Conservation (phyloP, 495 filamentous ascomycete species). For the Trichoderma reesei region DNA sequence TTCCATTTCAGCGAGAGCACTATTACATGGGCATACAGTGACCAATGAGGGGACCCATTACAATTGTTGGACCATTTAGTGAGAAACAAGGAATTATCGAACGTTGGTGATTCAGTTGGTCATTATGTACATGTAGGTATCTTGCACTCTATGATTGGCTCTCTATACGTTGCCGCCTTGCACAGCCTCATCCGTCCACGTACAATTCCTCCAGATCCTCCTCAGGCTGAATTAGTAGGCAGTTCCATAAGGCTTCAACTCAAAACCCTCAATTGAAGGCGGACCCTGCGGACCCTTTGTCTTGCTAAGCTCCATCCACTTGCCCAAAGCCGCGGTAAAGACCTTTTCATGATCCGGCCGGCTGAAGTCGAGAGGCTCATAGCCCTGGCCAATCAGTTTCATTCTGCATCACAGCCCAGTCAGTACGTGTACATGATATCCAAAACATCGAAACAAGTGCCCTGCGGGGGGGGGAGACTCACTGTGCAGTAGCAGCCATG, state of each 20-base stretch:
- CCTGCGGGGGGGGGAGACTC: too few relatives aligned
- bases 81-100: too few relatives aligned
- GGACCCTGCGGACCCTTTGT: conserved; percentile 2
- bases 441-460: too few relatives aligned
- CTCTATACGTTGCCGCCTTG: too few relatives aligned
- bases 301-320: conserved; percentile 10
- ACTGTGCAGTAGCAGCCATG: background rate
- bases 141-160: too few relatives aligned
- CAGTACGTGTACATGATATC: background rate
- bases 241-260: conserved; percentile 16
- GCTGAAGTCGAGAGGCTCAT: conserved; percentile 43
- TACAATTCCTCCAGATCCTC: background rate
- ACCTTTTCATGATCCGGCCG: conserved; percentile 28
- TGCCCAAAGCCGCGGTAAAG: conserved; percentile 18
- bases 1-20: too few relatives aligned
- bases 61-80: too few relatives aligned
- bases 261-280: conserved; percentile 15
- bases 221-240: conserved; percentile 11
- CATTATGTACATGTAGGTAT: too few relatives aligned
- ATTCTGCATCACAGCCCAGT: conserved; percentile 21
- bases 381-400: conserved; percentile 38
- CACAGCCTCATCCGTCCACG: background rate
- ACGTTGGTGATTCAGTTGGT: too few relatives aligned
- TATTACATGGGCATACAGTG: too few relatives aligned
- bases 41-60: too few relatives aligned